Evolutionary conservation across 352 stramenopile genomes (phyloP).

Genomic region (Globisporangium spinosum): DNA sequence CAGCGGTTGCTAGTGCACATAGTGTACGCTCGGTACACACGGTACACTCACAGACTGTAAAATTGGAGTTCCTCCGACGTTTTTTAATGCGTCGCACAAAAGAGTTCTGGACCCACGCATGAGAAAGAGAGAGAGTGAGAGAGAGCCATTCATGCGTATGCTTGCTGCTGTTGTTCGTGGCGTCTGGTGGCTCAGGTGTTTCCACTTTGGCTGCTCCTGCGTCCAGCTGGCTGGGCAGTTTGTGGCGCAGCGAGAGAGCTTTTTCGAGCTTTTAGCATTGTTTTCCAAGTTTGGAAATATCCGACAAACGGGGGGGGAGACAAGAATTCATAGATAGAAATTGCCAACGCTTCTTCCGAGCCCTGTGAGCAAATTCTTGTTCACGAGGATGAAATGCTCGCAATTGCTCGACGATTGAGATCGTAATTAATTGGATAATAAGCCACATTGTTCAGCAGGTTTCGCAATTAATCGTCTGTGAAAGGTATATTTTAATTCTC

Average conservation of each 20-base stretch:
- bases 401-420: not conserved
- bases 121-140: not conserved
- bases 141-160: not conserved
- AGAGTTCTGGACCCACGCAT: not conserved
- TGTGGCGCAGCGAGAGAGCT: not conserved
- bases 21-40: not conserved
- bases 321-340: not conserved
- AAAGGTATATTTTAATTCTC: not conserved
- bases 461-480: not conserved
- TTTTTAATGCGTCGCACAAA: not conserved
- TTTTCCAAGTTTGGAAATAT: not conserved
- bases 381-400: not conserved
- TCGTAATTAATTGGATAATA: not conserved
- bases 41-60: not conserved
- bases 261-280: not conserved
- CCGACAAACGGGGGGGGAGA: not conserved
- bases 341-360: not conserved
- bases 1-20: not conserved
- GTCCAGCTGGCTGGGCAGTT: not conserved
- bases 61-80: not conserved
- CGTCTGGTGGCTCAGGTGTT: not conserved
- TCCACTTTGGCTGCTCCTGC: not conserved
- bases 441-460: not conserved
- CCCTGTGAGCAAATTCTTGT: too few relatives aligned
- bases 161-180: not conserved